Evolutionary conservation across 2,329 filamentous ascomycete genomes (phyloP), one percentile per base, ranked within the genome.

Genomic region (Xylaria arbuscula): DNA sequence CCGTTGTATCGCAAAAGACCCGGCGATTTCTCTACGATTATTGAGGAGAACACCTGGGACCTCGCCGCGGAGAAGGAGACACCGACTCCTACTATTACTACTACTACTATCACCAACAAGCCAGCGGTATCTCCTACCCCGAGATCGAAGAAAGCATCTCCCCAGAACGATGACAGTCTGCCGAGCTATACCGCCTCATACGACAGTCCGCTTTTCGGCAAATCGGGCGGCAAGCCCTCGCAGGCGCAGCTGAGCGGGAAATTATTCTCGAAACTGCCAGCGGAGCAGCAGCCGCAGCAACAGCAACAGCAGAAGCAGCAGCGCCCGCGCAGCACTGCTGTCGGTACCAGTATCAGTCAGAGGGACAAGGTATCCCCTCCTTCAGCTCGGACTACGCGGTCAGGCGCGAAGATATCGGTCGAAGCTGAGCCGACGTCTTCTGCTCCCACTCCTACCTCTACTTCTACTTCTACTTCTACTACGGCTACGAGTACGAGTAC

Each of bases 31-130:
- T 80, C 80, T 0, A 82, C 84, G 1, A 84, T 84, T 34, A 67
- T 82, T 1, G 84, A 87, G 70, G 85, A 87, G 67, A 84, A 83
- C 28, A 82, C 81, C 0, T 80, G 78, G 71, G 84, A 86, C 15
- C 72, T 84, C 1, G 76, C 77, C 0, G 78, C 79, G 59, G 76
- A 70, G 24, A 70, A 73, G 45, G 65, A 67, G 45, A 53, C 70
- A 11, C 72, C 75, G 2, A 61, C 55, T 13, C 71, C 81, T 63
- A 75, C 81, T 28, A 2, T 28, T 28, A 28, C 28, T 28, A 28
- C 28, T 28, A 28, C 28, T 58, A 76, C 78, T 9, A 77, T 79
- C 56, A 51, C 22, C 1, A 42, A 19, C 22, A 65, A 56, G 11
- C 51, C 63, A 19, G 22, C 66, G 22, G 22, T 34, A 3, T 66